Conservation (phyloP, 1,284 basidiomycete genomes). For the Trametes versicolor region DNA sequence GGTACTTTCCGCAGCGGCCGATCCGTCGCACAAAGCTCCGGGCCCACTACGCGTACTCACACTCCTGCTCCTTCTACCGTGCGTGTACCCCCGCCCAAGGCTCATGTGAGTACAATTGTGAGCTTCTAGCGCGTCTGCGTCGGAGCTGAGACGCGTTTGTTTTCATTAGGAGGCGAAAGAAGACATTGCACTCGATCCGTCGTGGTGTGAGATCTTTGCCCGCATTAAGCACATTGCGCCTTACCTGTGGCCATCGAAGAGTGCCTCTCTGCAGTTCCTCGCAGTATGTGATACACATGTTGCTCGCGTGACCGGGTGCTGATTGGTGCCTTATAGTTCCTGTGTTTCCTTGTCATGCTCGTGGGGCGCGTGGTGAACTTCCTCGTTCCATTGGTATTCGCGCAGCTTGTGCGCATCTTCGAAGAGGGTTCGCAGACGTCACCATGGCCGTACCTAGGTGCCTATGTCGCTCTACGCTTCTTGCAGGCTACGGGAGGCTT, state of each 20-base stretch:
- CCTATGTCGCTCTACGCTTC: slow-evolving; percentile 71
- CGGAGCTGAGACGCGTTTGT: slow-evolving; percentile 22
- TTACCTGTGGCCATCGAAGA: slow-evolving; percentile 86
- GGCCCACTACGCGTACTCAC: slow-evolving; percentile 65
- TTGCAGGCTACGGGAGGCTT: slow-evolving; percentile 79
- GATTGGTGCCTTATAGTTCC: slow-evolving; percentile 49
- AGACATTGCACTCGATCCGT: slow-evolving; percentile 69
- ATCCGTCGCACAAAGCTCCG: slow-evolving; percentile 60
- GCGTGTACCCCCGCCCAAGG: slow-evolving; percentile 45
- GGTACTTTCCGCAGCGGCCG: slow-evolving; percentile 73
- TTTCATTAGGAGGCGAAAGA: slow-evolving; percentile 55
- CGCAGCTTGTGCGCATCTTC: slow-evolving; percentile 70
- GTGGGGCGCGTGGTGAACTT: slow-evolving; percentile 83
- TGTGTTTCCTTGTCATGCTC: slow-evolving; percentile 76
- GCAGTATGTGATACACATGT: slow-evolving; percentile 58
- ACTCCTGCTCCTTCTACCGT: slow-evolving; percentile 64
- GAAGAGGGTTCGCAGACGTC: slow-evolving; percentile 57
- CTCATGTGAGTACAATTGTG: slow-evolving; percentile 33
- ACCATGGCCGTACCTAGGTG: slow-evolving; percentile 70
- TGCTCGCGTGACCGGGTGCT: slow-evolving; percentile 8
- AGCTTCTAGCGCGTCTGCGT: slow-evolving; percentile 22
- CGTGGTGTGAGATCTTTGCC: slow-evolving; percentile 69
- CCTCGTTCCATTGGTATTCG: slow-evolving; percentile 78
- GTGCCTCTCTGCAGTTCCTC: slow-evolving; percentile 69
- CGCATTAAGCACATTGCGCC: slow-evolving; percentile 74